A percentile compares a stretch with the other conserved stretches of the same genome.
Evolutionary conservation across 495 filamentous ascomycete genomes (phyloP).

Genomic region (Neurospora tetrasperma): DNA sequence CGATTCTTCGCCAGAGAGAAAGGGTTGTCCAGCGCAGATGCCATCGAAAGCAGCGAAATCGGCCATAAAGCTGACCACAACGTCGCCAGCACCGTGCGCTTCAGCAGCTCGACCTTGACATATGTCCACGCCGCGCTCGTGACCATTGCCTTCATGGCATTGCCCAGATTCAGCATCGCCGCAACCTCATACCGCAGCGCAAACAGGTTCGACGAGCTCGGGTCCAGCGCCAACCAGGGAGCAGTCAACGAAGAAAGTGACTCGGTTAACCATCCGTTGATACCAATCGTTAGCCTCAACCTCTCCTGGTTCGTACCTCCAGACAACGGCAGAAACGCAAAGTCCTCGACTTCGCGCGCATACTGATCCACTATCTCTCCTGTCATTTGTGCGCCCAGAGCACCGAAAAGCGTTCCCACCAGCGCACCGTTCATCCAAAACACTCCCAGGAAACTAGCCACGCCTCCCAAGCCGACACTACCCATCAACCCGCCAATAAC

Average conservation of each 20-base stretch:
- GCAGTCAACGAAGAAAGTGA: slow-evolving; percentile 48
- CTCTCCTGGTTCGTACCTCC: slow-evolving; percentile 23
- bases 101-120: slow-evolving; percentile 61
- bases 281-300: slow-evolving; percentile 69
- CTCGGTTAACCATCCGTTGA: slow-evolving; percentile 58
- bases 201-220: slow-evolving; percentile 58
- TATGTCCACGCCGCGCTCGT: slow-evolving; percentile 61
- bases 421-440: slow-evolving; percentile 73
- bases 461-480: slow-evolving; percentile 70
- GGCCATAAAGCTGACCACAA: slow-evolving; percentile 70
- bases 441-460: slow-evolving; percentile 72
- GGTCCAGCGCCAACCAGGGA: slow-evolving; percentile 66
- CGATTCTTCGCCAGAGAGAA: slow-evolving; percentile 68
- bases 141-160: slow-evolving; percentile 55
- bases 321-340: slow-evolving; percentile 68
- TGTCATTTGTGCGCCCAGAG: slow-evolving; percentile 82
- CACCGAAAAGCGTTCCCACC: slow-evolving; percentile 79
- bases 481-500: slow-evolving; percentile 85
- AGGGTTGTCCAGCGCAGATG: slow-evolving; percentile 69
- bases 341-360: slow-evolving; percentile 77
- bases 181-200: slow-evolving; percentile 73
- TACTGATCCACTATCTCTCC: slow-evolving; percentile 75
- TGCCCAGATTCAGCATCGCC: slow-evolving; percentile 63
- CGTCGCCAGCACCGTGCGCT: slow-evolving; percentile 63
- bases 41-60: slow-evolving; percentile 53